A percentile compares a stretch with the other conserved stretches of the same genome.
Conservation (phyloP, 2,329 filamentous ascomycete genomes). For the Hortaea sp. region DNA sequence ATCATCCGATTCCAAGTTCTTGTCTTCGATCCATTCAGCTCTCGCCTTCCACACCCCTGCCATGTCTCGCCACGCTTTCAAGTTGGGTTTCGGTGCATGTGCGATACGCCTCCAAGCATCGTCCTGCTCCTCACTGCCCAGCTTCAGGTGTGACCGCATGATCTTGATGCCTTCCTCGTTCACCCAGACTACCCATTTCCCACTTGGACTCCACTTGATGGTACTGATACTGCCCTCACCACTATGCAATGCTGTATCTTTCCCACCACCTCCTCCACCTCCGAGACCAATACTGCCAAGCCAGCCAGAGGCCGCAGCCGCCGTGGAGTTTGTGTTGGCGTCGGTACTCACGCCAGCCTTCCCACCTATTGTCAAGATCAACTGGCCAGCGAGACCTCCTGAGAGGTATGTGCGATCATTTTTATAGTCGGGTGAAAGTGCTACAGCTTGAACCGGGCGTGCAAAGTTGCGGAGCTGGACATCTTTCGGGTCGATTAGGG, state of each 20-base stretch:
- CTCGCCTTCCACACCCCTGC: slow-evolving; percentile 88
- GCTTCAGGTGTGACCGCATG: slow-evolving; percentile 78
- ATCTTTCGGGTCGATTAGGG: slow-evolving; percentile 77
- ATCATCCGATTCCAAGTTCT: slow-evolving; percentile 64
- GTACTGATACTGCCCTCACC: slow-evolving; percentile 85
- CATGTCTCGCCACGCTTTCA: slow-evolving; percentile 90
- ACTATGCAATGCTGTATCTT: slow-evolving; percentile 77
- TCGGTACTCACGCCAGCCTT: slow-evolving; percentile 67
- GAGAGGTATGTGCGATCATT: slow-evolving; percentile 82
- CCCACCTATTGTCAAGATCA: slow-evolving; percentile 78
- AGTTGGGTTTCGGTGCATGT: slow-evolving; percentile 80
- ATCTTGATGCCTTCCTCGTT: slow-evolving; percentile 98
- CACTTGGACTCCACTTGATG: slow-evolving; percentile 90
- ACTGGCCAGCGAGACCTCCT: slow-evolving; percentile 75
- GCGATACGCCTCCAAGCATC: slow-evolving; percentile 91
- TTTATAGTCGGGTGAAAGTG: slow-evolving; percentile 90
- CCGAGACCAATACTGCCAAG: slow-evolving; percentile 74
- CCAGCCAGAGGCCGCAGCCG: slow-evolving; percentile 73
- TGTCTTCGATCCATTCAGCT: slow-evolving; percentile 86
- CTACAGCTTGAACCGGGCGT: slow-evolving; percentile 81
- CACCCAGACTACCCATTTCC: slow-evolving; percentile 87
- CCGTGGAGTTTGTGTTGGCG: slow-evolving; percentile 79
- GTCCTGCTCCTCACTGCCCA: slow-evolving; percentile 67
- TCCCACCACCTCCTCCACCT: slow-evolving; percentile 49
- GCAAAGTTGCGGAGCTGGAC: slow-evolving; percentile 89